Evolutionary conservation across 2,329 filamentous ascomycete species (phyloP).

Genomic region (Tolypocladium guangdongense): DNA sequence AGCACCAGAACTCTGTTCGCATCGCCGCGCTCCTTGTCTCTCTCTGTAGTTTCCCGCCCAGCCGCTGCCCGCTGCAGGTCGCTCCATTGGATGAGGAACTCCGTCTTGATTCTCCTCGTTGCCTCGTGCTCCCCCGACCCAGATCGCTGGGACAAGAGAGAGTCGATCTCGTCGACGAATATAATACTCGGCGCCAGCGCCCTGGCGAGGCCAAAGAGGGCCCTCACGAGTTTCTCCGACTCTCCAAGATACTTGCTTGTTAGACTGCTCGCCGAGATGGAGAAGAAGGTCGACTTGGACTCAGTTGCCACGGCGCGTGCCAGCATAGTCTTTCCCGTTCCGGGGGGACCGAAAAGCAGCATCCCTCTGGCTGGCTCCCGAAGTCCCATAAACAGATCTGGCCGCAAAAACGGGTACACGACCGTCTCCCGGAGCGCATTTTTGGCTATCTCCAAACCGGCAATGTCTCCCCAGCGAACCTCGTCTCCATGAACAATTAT

Average conservation of each 20-base stretch:
- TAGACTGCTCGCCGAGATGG: constrained; percentile 85
- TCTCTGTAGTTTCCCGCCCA: constrained; percentile 59
- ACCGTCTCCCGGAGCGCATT: constrained; percentile 89
- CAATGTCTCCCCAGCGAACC: constrained; percentile 89
- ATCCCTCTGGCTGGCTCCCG: constrained; percentile 91
- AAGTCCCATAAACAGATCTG: constrained; percentile 90
- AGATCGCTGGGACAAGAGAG: constrained; percentile 72
- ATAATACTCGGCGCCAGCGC: constrained; percentile 88
- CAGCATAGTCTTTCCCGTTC: constrained; percentile 98
- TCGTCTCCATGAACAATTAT: constrained; percentile 91
- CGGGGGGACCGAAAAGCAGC: constrained; percentile 90
- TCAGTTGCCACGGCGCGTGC: constrained; percentile 87
- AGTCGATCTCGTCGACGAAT: constrained; percentile 97
- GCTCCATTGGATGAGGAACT: constrained; percentile 96
- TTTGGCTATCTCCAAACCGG: constrained; percentile 83
- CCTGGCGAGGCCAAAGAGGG: constrained; percentile 84
- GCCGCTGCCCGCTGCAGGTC: constrained; percentile 87
- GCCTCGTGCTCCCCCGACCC: constrained; percentile 86
- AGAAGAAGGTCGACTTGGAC: constrained; percentile 91
- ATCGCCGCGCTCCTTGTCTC: constrained; percentile 63
- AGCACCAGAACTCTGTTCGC: constrained; percentile 83
- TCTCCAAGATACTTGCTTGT: constrained; percentile 96
- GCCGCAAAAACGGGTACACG: constrained; percentile 90
- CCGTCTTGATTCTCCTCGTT: constrained; percentile 87
- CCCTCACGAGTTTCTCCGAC: constrained; percentile 89